Evolutionary conservation across 495 filamentous ascomycete genomes (phyloP), one percentile per base, ranked within the genome.

Genomic region (Talaromyces liani): DNA sequence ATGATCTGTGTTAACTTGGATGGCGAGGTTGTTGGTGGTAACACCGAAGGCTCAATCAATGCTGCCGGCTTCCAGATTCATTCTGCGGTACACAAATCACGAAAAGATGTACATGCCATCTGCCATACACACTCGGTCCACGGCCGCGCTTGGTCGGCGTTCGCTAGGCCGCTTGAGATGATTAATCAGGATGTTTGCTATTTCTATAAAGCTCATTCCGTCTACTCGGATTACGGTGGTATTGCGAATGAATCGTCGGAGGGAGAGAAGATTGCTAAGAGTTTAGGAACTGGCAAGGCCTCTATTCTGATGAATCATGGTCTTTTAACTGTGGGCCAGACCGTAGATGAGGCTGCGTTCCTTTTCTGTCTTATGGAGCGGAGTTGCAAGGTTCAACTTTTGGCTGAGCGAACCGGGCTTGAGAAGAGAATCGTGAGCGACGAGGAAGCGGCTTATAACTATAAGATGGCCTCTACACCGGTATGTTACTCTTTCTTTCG

Each of bases 41-140:
- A 78, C 22, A 71, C 68, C 20, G 59, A 61, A 36, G 60, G 71
- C 10, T 65, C 68, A 6, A 64, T 77, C 65, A 88, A 88, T 69
- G 77, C 80, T 10, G 82, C 85, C 7, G 86, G 81, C 14, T 87
- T 85, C 65, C 71, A 79, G n/a, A 89, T 89, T 68, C 86, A 77
- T 57, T 59, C 55, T 3, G 68, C 66, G 2, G 64, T 75, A 2
- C 72, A 77, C 59, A 62, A 58, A 31, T 65, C 65, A 2, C 63
- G 74, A 12, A 66, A 65, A 9, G 71, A 76, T 33, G 72, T 76
- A 5, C 62, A 76, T 54, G 75, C 74, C 8, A 68, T 68, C 10
- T 75, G 72, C 54, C 75, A 75, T 63, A 64, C 69, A 6, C 75
- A 76, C 55, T 65, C 65, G 2, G 64, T 71, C n/a, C 62, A 71